These are phyloP conservation scores for Aspergillus fumigatiaffinis DNA, from an alignment of 2,329 filamentous ascomycete species.

Conservation along the genomic window DNA sequence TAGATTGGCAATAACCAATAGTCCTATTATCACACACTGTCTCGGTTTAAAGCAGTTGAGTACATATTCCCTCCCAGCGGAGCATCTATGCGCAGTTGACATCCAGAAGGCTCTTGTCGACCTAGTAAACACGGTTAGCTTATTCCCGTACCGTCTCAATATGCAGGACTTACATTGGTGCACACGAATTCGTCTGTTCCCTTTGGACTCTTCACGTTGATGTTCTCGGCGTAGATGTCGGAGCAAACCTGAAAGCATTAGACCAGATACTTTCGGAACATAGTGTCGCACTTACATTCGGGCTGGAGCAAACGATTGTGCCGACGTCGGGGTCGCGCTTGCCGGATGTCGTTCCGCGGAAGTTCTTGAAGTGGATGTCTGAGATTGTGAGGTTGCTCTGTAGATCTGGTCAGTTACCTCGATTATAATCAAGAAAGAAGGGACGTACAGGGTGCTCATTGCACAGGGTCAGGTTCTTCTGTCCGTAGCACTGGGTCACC, in stretches of 20 bases:
- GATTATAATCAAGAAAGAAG: too few species aligned
- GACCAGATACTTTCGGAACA: neutral
- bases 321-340: constrained; percentile 44
- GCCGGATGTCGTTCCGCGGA: constrained; percentile 51
- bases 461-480: constrained; percentile 60
- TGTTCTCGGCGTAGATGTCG: constrained; percentile 48
- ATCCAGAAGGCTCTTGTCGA: constrained; percentile 31
- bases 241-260: constrained; percentile 27
- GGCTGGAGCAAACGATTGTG: constrained; percentile 47
- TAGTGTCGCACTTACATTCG: constrained; percentile 38
- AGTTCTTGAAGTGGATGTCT: constrained; percentile 54
- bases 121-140: constrained; percentile 11
- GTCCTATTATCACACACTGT: neutral
- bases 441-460: constrained; percentile 50
- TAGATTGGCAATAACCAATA: neutral
- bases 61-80: neutral
- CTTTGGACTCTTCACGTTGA: constrained; percentile 47
- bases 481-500: constrained; percentile 63
- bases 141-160: neutral
- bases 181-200: constrained; percentile 44
- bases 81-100: constrained; percentile 28
- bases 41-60: neutral
- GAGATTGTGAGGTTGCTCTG: constrained; percentile 49
- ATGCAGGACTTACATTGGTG: constrained; percentile 37
- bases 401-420: constrained; percentile 1